Conservation (phyloP, 2,329 filamentous ascomycete species). For the Ceratocystis cacaofunesta region DNA sequence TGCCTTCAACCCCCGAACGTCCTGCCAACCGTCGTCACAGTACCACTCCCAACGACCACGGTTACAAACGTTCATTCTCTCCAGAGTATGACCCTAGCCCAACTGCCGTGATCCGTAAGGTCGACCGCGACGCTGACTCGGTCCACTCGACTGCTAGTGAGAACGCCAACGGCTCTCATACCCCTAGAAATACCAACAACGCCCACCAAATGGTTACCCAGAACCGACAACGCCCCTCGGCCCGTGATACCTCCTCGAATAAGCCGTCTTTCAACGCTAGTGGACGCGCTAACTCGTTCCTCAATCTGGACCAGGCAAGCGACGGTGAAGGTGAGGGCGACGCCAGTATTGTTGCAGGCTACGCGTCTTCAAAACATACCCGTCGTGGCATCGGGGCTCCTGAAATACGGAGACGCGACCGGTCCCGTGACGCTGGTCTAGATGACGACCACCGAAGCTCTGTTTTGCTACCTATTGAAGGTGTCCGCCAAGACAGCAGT, state of each 20-base stretch:
- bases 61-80: slow-evolving; percentile 48
- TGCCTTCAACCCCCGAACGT: slow-evolving; percentile 13
- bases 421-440: slow-evolving; percentile 18
- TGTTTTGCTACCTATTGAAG: slow-evolving; percentile 31
- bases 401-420: background rate
- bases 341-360: background rate
- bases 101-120: slow-evolving; percentile 54
- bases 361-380: background rate
- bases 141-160: slow-evolving; percentile 19
- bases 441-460: slow-evolving; percentile 26
- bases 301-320: slow-evolving; percentile 34
- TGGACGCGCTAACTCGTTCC: slow-evolving; percentile 33
- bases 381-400: slow-evolving; percentile 1
- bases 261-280: slow-evolving; percentile 23
- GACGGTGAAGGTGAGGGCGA: slow-evolving; percentile 30
- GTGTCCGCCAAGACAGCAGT: slow-evolving; percentile 25
- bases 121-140: slow-evolving; percentile 33
- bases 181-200: background rate
- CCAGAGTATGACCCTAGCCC: slow-evolving; percentile 60
- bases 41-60: slow-evolving; percentile 14
- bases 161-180: background rate
- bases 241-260: slow-evolving; percentile 25
- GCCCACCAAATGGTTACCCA: background rate
- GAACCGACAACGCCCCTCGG: slow-evolving; percentile 11
- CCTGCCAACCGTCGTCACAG: slow-evolving; percentile 9